Percentiles rank a stretch among this genome's conserved stretches.
Conservation (phyloP, 176 grass and related monocot genomes). For the Coix lacrymajobi region DNA sequence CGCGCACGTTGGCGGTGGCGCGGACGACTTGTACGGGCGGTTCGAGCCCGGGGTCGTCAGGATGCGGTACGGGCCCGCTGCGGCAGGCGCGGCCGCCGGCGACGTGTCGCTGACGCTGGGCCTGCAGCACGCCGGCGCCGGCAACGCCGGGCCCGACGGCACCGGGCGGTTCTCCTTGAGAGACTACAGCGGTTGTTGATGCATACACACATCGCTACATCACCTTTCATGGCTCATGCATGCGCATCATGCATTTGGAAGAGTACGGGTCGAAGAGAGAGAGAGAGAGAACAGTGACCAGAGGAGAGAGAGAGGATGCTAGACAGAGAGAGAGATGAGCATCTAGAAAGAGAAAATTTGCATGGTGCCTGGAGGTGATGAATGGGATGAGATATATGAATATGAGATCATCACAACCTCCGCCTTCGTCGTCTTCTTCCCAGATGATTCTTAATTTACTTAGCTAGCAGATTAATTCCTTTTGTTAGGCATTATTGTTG, state of each 20-base stretch:
- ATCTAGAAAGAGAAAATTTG: conserved; percentile 34
- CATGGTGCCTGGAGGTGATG: conserved; percentile 28
- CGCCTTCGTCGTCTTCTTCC: conserved; percentile 20
- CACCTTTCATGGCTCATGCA: conserved; percentile 39
- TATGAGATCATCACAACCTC: conserved; percentile 23
- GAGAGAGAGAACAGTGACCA: not conserved
- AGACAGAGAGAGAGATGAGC: not conserved
- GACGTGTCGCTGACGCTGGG: conserved; percentile 94
- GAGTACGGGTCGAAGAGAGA: conserved; percentile 20
- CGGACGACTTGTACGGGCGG: conserved; percentile 68
- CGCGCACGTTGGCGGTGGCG: conserved; percentile 23
- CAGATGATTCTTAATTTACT: conserved; percentile 67
- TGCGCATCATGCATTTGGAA: conserved; percentile 26
- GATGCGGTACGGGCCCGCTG: conserved; percentile 54
- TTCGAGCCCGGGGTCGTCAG: conserved; percentile 45
- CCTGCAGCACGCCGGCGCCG: conserved; percentile 69
- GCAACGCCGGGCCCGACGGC: conserved; percentile 51
- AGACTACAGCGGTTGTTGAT: conserved; percentile 79
- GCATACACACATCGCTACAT: conserved; percentile 24
- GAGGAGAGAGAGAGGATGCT: conserved; percentile 14
- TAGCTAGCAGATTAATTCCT: conserved; percentile 64
- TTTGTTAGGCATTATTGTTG: conserved; percentile 71
- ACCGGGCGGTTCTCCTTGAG: conserved; percentile 75
- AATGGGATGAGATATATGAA: conserved; percentile 53
- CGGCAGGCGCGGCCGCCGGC: conserved; percentile 32